Percentiles rank a stretch among this genome's conserved stretches.
These are phyloP conservation scores for Skeletonema costatum DNA, from an alignment of 108 stramenopile species.

Conservation along the genomic window DNA sequence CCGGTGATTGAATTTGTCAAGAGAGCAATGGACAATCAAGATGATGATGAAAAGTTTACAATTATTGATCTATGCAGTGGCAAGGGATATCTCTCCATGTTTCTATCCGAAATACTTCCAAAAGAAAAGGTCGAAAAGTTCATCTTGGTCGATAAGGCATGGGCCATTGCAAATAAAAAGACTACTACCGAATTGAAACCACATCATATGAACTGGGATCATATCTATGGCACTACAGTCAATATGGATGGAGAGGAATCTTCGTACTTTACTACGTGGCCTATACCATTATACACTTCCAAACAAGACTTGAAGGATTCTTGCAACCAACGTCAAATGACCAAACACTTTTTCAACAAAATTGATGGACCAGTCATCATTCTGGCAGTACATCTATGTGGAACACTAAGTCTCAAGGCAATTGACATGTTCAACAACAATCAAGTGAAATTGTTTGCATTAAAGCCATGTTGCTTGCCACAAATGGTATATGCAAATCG, in stretches of 20 bases:
- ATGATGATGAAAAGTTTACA: slow-evolving; percentile 2
- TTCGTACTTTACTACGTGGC: slow-evolving; percentile 54
- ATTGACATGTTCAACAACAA: slow-evolving; percentile 55
- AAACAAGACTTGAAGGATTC: slow-evolving; percentile 54
- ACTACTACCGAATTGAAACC: slow-evolving; percentile 16
- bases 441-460: slow-evolving; percentile 33
- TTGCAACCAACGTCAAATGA: slow-evolving; percentile 20
- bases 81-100: slow-evolving; percentile 54
- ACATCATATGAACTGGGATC: slow-evolving; percentile 60
- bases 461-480: slow-evolving; percentile 65
- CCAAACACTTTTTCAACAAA: slow-evolving; percentile 22
- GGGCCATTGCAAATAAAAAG: slow-evolving; percentile 37
- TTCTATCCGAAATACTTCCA: slow-evolving; percentile 48
- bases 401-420: slow-evolving; percentile 51
- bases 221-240: slow-evolving; percentile 45
- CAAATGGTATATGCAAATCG: slow-evolving; percentile 51
- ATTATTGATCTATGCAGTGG: slow-evolving; percentile 55
- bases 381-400: slow-evolving; percentile 60
- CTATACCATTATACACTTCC: slow-evolving; percentile 49
- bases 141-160: slow-evolving; percentile 57
- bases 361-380: slow-evolving; percentile 35
- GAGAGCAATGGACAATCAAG: background rate
- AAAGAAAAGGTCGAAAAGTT: slow-evolving; percentile 35
- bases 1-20: slow-evolving; percentile 45
- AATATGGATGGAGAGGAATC: background rate